Percentiles rank a stretch among this genome's conserved stretches.
Conservation (phyloP, 2,329 filamentous ascomycete species). For the Fusarium staphyleae region DNA sequence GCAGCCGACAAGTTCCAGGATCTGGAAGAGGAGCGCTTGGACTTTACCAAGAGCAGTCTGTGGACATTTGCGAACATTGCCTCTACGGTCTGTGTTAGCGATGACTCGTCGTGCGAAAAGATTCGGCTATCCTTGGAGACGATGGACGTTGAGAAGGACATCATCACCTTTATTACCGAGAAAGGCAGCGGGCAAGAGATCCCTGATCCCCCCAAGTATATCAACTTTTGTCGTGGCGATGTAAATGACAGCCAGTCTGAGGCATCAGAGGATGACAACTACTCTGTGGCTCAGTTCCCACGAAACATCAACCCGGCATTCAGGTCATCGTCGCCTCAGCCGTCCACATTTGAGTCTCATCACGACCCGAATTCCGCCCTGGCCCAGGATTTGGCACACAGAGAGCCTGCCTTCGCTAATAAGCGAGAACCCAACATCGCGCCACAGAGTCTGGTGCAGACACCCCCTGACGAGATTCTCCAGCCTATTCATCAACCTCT, state of each 20-base stretch:
- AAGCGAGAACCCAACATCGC: slow-evolving; percentile 60
- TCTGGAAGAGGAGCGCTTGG: slow-evolving; percentile 93
- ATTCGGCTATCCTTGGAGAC: slow-evolving; percentile 90
- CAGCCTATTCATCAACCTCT: slow-evolving; percentile 22
- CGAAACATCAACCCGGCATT: slow-evolving; percentile 95
- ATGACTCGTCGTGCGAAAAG: slow-evolving; percentile 96
- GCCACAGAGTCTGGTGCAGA: slow-evolving; percentile 54
- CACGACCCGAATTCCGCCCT: slow-evolving; percentile 82
- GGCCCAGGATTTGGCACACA: slow-evolving; percentile 71
- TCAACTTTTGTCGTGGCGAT: slow-evolving; percentile 97
- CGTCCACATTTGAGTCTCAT: slow-evolving; percentile 90
- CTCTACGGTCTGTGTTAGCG: slow-evolving; percentile 96
- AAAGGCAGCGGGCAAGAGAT: slow-evolving; percentile 95
- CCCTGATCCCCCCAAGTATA: slow-evolving; percentile 94
- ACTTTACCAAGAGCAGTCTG: slow-evolving; percentile 96
- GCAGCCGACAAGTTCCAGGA: slow-evolving; percentile 99
- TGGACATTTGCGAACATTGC: slow-evolving; percentile 99
- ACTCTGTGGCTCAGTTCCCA: slow-evolving; percentile 95
- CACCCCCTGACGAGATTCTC: slow-evolving; percentile 34
- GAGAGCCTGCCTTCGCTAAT: slow-evolving; percentile 54
- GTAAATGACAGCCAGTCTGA: slow-evolving; percentile 82
- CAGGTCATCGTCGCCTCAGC: slow-evolving; percentile 93
- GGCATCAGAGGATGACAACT: slow-evolving; percentile 83
- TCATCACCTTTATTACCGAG: slow-evolving; percentile 85
- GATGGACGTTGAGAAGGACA: slow-evolving; percentile 97